A percentile compares a stretch with the other conserved stretches of the same genome.
Conservation (phyloP, 176 grass and related monocot genomes). For the Eleusine coracana region DNA sequence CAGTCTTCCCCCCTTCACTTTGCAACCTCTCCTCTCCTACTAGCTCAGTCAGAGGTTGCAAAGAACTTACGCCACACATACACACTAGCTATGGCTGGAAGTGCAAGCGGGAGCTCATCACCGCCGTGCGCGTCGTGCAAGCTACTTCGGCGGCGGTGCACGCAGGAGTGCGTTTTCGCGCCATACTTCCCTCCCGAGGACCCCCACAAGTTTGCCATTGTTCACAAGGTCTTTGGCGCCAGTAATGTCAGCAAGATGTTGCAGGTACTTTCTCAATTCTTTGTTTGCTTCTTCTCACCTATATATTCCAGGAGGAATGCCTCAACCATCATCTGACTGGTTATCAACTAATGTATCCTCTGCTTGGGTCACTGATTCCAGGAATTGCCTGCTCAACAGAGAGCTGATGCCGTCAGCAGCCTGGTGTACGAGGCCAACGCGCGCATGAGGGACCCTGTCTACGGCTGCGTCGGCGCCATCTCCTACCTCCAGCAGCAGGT, state of each 20-base stretch:
- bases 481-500: constrained; percentile 77
- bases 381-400: constrained; percentile 64
- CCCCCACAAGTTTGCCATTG: constrained; percentile 69
- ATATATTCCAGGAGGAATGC: too few relatives aligned
- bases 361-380: neutral
- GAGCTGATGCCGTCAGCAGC: constrained; percentile 72
- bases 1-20: constrained; percentile 1
- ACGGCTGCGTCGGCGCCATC: constrained; percentile 81
- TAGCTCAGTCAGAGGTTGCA: too few relatives aligned
- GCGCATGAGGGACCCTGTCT: constrained; percentile 71
- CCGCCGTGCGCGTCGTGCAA: constrained; percentile 40
- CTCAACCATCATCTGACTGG: too few relatives aligned
- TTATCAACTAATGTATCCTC: neutral
- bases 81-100: neutral
- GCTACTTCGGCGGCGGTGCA: constrained; percentile 60
- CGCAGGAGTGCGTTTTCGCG: constrained; percentile 54
- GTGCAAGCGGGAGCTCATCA: neutral
- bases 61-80: too few relatives aligned
- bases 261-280: constrained; percentile 26
- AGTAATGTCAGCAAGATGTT: constrained; percentile 97
- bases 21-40: too few relatives aligned
- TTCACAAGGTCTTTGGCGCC: constrained; percentile 84
- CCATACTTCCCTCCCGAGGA: constrained; percentile 68
- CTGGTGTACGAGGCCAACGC: constrained; percentile 87
- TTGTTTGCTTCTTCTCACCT: too few relatives aligned